These are phyloP conservation scores for Aureobasidium leucospermi DNA, from an alignment of 2,329 filamentous ascomycete genomes.

Conservation along the genomic window DNA sequence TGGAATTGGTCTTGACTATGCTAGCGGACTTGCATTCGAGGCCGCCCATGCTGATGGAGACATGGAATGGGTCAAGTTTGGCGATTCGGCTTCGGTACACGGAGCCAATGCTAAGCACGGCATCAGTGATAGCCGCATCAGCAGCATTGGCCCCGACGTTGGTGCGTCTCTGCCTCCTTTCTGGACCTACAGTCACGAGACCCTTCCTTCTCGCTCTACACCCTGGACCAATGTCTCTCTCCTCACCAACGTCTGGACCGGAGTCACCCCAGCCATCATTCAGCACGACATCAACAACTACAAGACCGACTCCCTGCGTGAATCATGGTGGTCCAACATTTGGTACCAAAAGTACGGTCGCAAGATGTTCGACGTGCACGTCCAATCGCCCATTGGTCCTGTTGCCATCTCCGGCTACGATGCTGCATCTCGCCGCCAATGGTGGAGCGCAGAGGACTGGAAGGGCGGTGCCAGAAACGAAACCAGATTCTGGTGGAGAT, in stretches of 20 bases:
- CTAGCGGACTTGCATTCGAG: constrained; percentile 21
- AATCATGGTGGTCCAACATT: constrained; percentile 14
- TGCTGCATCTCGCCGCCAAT: constrained; percentile 24
- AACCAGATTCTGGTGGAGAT: constrained; percentile 11
- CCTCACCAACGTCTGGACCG: constrained; percentile 16
- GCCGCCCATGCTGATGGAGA: constrained; percentile 23
- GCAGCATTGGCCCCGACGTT: constrained; percentile 20
- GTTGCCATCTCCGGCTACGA: constrained; percentile 32
- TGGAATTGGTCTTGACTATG: constrained; percentile 25
- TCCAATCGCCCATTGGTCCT: constrained; percentile 17
- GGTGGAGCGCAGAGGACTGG: constrained; percentile 13
- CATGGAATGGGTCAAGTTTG: constrained; percentile 21
- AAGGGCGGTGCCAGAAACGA: constrained; percentile 12
- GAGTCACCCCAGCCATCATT: constrained; percentile 15
- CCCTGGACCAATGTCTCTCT: constrained; percentile 16
- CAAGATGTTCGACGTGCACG: constrained; percentile 14
- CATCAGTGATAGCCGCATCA: constrained; percentile 15
- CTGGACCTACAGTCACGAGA: constrained; percentile 17
- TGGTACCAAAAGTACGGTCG: constrained; percentile 17
- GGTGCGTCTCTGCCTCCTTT: constrained; percentile 14
- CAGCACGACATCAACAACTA: constrained; percentile 10
- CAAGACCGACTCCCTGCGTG: not conserved
- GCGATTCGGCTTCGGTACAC: constrained; percentile 15
- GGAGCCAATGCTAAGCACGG: constrained; percentile 15
- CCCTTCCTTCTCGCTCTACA: constrained; percentile 9